A percentile compares a stretch with the other conserved stretches of the same genome.
phyloP scores from a whole-genome alignment of 2,329 filamentous ascomycete genomes.

The Ceratocystis huliohia region DNA sequence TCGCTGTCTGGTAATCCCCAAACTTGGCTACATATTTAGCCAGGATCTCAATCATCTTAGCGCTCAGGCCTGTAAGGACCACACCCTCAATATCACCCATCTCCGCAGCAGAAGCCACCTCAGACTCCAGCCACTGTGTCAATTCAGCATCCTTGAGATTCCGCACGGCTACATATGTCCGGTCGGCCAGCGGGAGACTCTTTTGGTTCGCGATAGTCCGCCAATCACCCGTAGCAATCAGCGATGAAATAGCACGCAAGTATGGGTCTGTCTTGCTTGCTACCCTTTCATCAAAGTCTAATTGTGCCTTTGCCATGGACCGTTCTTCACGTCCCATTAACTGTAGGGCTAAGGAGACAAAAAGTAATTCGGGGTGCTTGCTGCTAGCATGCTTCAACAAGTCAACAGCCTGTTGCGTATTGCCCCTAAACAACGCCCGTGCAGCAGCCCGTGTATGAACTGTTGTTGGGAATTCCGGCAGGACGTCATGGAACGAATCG shows the following conservation, averaged over 20 bases:
- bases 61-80: slow-evolving; percentile 63
- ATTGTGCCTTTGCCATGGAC: slow-evolving; percentile 35
- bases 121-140: slow-evolving; percentile 53
- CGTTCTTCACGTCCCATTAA: slow-evolving; percentile 42
- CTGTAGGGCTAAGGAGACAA: slow-evolving; percentile 55
- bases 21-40: slow-evolving; percentile 64
- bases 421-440: slow-evolving; percentile 60
- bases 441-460: slow-evolving; percentile 63
- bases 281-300: slow-evolving; percentile 46
- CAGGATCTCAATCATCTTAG: slow-evolving; percentile 59
- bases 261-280: slow-evolving; percentile 62
- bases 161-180: slow-evolving; percentile 59
- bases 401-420: slow-evolving; percentile 54
- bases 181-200: slow-evolving; percentile 61
- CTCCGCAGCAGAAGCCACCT: slow-evolving; percentile 45
- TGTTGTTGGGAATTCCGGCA: slow-evolving; percentile 38
- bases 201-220: slow-evolving; percentile 57
- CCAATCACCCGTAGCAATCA: slow-evolving; percentile 69
- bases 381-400: slow-evolving; percentile 56
- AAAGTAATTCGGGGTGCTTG: slow-evolving; percentile 50
- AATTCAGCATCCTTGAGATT: slow-evolving; percentile 51
- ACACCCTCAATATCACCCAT: slow-evolving; percentile 56
- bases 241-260: slow-evolving; percentile 63
- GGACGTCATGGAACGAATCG: slow-evolving; percentile 33
- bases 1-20: slow-evolving; percentile 66